phyloP scores from a whole-genome alignment of 2,329 filamentous ascomycete species.

The Aspergillus vadensis region DNA sequence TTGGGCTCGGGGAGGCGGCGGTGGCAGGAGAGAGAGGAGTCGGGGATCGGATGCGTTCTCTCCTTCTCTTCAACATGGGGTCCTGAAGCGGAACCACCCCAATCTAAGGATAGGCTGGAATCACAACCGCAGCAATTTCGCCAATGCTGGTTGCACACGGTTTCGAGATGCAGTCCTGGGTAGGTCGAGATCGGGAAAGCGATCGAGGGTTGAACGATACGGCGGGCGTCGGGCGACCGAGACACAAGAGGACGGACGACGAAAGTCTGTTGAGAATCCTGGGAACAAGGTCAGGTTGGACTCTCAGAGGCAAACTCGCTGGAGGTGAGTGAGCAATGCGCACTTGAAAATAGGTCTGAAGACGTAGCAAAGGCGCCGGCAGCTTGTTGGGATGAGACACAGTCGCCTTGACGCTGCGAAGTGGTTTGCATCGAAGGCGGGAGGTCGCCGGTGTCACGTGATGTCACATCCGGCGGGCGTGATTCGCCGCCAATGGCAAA shows the following conservation, averaged over 20 bases:
- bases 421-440: conserved; percentile 46
- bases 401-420: conserved; percentile 29
- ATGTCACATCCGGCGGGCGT: conserved; percentile 23
- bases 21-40: conserved; percentile 35
- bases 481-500: conserved; percentile 26
- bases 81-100: conserved; percentile 39
- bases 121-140: conserved; percentile 21
- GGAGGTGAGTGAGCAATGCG: conserved; percentile 13
- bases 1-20: conserved; percentile 25
- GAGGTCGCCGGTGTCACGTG: conserved; percentile 38
- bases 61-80: conserved; percentile 54
- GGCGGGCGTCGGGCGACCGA: conserved; percentile 28
- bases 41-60: conserved; percentile 45
- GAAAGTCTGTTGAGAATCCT: conserved; percentile 20
- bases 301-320: conserved; percentile 10
- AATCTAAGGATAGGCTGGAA: conserved; percentile 20
- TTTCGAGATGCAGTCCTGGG: conserved; percentile 9
- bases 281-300: conserved; percentile 18
- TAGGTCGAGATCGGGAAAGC: conserved; percentile 11
- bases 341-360: conserved; percentile 12
- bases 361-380: conserved; percentile 24
- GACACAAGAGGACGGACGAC: conserved; percentile 27
- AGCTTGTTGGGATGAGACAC: conserved; percentile 31
- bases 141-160: conserved; percentile 17
- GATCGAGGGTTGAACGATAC: conserved; percentile 27